Percentiles rank a stretch among this genome's conserved stretches.
Conservation (phyloP, 2,329 filamentous ascomycete species). For the Microcyclospora tardicrescens region DNA sequence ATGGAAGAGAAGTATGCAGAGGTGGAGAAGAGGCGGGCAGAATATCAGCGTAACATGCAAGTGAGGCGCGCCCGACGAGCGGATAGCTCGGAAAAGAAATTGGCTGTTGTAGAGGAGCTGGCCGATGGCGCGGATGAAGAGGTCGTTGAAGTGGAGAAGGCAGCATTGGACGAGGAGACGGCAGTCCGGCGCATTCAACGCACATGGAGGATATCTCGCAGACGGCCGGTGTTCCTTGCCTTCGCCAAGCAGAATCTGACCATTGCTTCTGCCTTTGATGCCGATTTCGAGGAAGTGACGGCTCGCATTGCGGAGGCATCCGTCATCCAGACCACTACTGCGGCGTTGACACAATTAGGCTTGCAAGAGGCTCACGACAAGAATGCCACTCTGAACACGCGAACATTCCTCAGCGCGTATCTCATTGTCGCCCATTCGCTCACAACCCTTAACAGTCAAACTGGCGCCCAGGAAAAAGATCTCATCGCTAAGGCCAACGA, state of each 20-base stretch:
- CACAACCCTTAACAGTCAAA: constrained; percentile 64
- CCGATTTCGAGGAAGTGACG: constrained; percentile 62
- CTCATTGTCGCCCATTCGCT: constrained; percentile 68
- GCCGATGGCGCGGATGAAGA: constrained; percentile 35
- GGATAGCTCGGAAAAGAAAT: constrained; percentile 36
- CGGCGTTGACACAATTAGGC: constrained; percentile 56
- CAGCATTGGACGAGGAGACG: constrained; percentile 42
- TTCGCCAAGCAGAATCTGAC: constrained; percentile 56
- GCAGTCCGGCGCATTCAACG: constrained; percentile 56
- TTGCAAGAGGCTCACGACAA: constrained; percentile 47
- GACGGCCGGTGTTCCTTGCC: constrained; percentile 48
- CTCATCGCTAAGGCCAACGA: constrained; percentile 67
- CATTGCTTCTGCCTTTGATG: constrained; percentile 56
- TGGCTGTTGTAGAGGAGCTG: constrained; percentile 37
- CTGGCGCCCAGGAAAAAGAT: constrained; percentile 55
- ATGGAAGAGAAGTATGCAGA: constrained; percentile 73
- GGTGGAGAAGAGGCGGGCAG: constrained; percentile 54
- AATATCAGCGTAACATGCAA: constrained; percentile 38
- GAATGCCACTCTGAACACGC: constrained; percentile 51
- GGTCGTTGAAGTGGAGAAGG: constrained; percentile 15
- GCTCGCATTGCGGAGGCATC: constrained; percentile 53
- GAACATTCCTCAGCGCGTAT: constrained; percentile 69
- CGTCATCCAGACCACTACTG: constrained; percentile 52
- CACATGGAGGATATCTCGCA: constrained; percentile 51
- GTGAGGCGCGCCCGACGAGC: constrained; percentile 29